These are phyloP conservation scores for Metschnikowia gruessii DNA, from an alignment of 805 yeast species.

Conservation along the genomic window DNA sequence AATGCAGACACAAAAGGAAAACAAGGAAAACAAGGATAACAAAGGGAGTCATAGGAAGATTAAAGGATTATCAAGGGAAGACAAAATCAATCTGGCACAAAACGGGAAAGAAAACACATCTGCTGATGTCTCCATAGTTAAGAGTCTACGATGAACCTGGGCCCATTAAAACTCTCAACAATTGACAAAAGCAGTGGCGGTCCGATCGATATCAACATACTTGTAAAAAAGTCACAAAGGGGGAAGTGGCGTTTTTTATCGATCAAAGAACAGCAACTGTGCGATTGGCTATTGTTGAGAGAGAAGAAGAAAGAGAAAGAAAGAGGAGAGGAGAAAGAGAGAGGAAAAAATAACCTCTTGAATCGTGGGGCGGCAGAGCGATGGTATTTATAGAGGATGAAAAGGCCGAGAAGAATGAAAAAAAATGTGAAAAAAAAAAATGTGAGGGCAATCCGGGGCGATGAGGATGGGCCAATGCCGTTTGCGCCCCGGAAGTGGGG, in stretches of 20 bases:
- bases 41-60: no score
- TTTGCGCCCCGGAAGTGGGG: slow-evolving; percentile 5
- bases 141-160: background rate
- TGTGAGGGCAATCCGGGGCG: background rate
- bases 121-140: no score
- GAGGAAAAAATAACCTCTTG: slow-evolving; percentile 7
- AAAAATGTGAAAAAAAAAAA: background rate
- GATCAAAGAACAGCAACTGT: slow-evolving; percentile 22
- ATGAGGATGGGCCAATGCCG: slow-evolving; percentile 9
- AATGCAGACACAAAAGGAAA: background rate
- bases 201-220: slow-evolving; percentile 14
- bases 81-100: no score
- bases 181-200: slow-evolving; percentile 11
- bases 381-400: slow-evolving; percentile 13
- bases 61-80: no score
- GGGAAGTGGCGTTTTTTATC: slow-evolving; percentile 13
- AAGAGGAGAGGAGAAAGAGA: slow-evolving; percentile 27
- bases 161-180: slow-evolving; percentile 17
- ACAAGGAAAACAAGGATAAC: no score
- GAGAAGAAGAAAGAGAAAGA: slow-evolving; percentile 24
- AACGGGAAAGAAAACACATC: no score
- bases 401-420: slow-evolving; percentile 8
- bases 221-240: slow-evolving; percentile 14
- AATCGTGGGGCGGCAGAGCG: slow-evolving; percentile 10
- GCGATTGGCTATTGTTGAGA: slow-evolving; percentile 30